Base-by-base conservation (phyloP, 768 basidiomycete genomes). In the Favolaschia claudopus region DNA sequence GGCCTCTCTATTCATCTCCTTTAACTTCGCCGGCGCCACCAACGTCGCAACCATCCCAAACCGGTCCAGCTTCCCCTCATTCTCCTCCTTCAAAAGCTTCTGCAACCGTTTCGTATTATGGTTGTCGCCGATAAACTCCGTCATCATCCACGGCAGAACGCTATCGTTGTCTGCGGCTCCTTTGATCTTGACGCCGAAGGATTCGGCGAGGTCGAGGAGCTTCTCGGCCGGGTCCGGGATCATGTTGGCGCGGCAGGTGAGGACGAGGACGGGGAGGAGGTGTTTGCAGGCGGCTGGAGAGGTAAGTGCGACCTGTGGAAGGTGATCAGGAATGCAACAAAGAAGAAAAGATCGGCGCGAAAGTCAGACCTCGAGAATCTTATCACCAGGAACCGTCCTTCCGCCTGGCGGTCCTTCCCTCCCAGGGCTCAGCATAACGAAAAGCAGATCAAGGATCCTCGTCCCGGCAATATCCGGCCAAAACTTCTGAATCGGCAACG, bases 261-360 rank as follows among this genome's bases (percentile, higher is more conserved):
- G 28, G 28, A 28, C 33, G 29, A 61, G 17, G 40, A 44, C 63
- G 32, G 55, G 55, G 29, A 65, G 63, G 14, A 65, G 55, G 34
- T 61, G 59, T 28, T 48, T 55, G 45, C 55, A 57, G 7, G 63
- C 63, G 6, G 58, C 49, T 7, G 63, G 58, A 1, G 58, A 60
- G 8, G 48, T 42, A 19, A 57, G 27, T 2, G 63, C 59, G 44
- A 64, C 48, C 63, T 64, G 20, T n/a, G 22, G 17, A 33, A 9
- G 13, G 20, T n/a, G 27, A 17, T 22, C 24, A 15, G 15, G 22
- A 1, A 37, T 25, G 4, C 32, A 7, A 32, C 9, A 6, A 7
- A 29, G 15, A 7, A 1, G 22, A 1, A 51, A 19, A 34, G 28
- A 22, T 3, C 14, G 13, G 5, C 17, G 20, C 25, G 17, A 20